These are phyloP conservation scores for Bipolaris zeicola DNA, from an alignment of 2,329 filamentous ascomycete genomes.

Conservation along the genomic window DNA sequence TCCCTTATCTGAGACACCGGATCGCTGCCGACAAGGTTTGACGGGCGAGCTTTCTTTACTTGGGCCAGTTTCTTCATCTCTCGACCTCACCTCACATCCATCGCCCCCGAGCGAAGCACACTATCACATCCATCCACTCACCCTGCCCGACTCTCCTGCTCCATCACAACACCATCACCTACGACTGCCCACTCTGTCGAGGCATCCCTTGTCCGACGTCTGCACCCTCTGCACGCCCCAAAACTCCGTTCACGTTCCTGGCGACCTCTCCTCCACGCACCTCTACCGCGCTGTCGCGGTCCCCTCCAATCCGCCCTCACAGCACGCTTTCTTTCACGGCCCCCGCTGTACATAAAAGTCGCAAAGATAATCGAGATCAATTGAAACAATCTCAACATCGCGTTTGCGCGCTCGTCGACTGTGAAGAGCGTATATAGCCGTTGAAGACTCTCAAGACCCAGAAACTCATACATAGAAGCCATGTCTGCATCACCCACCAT, in stretches of 20 bases:
- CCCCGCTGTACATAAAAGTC: slow-evolving; percentile 70
- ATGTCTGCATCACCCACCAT: slow-evolving; percentile 57
- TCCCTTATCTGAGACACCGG: slow-evolving; percentile 29
- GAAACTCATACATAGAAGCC: slow-evolving; percentile 39
- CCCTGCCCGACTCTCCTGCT: slow-evolving; percentile 37
- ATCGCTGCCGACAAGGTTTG: slow-evolving; percentile 46
- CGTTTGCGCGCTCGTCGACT: slow-evolving; percentile 37
- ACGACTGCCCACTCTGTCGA: slow-evolving; percentile 30
- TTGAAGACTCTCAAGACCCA: slow-evolving; percentile 17
- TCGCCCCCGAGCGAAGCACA: slow-evolving; percentile 23
- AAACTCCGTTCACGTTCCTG: slow-evolving; percentile 40
- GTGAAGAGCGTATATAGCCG: slow-evolving; percentile 39
- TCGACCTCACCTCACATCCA: slow-evolving; percentile 30
- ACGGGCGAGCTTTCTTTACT: slow-evolving; percentile 48
- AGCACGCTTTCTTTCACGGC: slow-evolving; percentile 91
- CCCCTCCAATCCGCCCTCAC: slow-evolving; percentile 59
- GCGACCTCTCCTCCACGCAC: slow-evolving; percentile 43
- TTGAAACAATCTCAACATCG: slow-evolving; percentile 41
- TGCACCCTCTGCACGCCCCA: slow-evolving; percentile 43
- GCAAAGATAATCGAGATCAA: slow-evolving; percentile 49
- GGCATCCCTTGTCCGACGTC: slow-evolving; percentile 35
- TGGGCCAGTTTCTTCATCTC: slow-evolving; percentile 40
- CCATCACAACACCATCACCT: slow-evolving; percentile 40
- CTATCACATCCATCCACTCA: slow-evolving; percentile 13
- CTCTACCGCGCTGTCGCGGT: slow-evolving; percentile 38